Base-by-base conservation (phyloP, 2,329 filamentous ascomycete species). In the Aurifilum marmelostoma region DNA sequence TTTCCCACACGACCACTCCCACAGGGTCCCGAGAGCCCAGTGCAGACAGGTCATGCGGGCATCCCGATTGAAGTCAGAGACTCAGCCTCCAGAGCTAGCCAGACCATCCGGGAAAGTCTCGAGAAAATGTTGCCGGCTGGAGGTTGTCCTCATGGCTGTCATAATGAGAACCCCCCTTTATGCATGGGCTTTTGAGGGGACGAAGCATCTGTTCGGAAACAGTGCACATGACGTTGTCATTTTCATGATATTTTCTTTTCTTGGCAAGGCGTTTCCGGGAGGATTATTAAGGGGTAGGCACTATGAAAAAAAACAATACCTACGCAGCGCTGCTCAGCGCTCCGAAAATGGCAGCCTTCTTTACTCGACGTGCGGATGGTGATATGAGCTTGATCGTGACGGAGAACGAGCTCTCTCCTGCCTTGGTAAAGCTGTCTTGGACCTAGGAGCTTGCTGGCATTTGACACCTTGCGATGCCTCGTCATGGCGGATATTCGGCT, bases 221-320 rank as follows among this genome's bases (percentile, higher is more conserved):
- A 43, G 32, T 60, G 47, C 43, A 34, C 27, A 60, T 52, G 56
- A 47, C 43, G 24, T 54, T 29, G 43, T 54, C 43, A 50, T 62
- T 37, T 59, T 54, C 65, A 8, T 54, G 65, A 32, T 67, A 61
- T 18, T 66, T 41, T 41, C 52, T 43, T 60, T 62, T 62, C 65
- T 39, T 62, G 11, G 65, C 65, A 67, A 54, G 65, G 65, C 65
- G 65, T 67, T 67, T 37, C 34, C 62, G 14, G 56, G 65, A 62
- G 39, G 56, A 32, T 52, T 52, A 41, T 52, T 61, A 52, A 18
- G 41, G 65, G 41, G 52, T 54, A 61, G 56, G 65, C 24, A 21
- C n/a, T 32, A 62, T 62, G 24, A 54, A 43, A 67, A 54, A 54
- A 8, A 47, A n/a, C 6, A 47, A 47, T 7, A 47, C 29, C 58